Base-by-base conservation (phyloP, 306 rosid species). In the Ochetophila trinervis region DNA sequence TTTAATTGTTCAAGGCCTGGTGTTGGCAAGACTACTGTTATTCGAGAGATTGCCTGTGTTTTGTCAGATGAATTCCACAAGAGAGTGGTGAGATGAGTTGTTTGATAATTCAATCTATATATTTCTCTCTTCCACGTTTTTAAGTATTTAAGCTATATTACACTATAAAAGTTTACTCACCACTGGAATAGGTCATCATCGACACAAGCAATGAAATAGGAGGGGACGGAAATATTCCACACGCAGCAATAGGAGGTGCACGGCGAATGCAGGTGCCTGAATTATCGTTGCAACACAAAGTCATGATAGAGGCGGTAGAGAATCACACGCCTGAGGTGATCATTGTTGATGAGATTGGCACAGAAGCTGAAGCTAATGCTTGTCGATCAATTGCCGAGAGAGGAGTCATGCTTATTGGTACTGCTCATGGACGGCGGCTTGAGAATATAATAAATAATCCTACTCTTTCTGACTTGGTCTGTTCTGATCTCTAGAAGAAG, bases 121-220 rank as follows among this genome's bases (percentile, higher is more conserved):
- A 15, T 53, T 62, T 53, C 63, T 15, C 50, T 9, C 69, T 4
- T 48, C 1, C 44, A 16, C 18, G 1, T 63, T 17, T 2, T 24
- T 27, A 27, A 27, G 52, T 44, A 40, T 55, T 67, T 14, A 48
- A n/a, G 74, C 47, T 58, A 40, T 53, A 62, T 36, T 54, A 74
- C 53, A 42, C 22, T 52, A 53, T 32, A 48, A 52, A 62, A 73
- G 70, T 60, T 34, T 59, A 45, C 66, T 32, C 78, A 37, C 53
- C 48, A 74, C 75, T 63, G 61, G 76, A 13, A 27, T 62, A 84
- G 89, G 93, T 87, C 18, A 59, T 87, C 73, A 82, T 87, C 34
- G 93, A 87, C 71, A 87, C 89, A 65, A 87, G 93, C 83, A 87
- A 87, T 73, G 89, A 87, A 75, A 84, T 87, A 67, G 89, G 87